Evolutionary conservation across 164 flowering plant species (phyloP), one percentile per base, ranked within the genome.

Genomic region (Chimonanthus praecox): DNA sequence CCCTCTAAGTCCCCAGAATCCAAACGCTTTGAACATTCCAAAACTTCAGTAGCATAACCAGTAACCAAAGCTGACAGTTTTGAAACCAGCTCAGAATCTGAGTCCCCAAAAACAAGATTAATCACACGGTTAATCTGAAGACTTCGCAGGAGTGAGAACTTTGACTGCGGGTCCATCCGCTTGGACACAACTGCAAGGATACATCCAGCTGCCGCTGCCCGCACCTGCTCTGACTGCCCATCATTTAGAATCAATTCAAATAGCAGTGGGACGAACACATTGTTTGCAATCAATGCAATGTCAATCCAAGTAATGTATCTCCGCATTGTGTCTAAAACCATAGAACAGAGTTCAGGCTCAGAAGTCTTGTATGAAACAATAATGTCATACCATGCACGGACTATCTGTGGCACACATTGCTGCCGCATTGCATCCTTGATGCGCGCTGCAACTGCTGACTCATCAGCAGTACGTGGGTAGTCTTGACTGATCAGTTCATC

Each of bases 391-490:
- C 97, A 96, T 0, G 88, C 90, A 47, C 88, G 81, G 67, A 94
- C 97, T 68, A 96, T 91, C 87, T 90, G 95, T 50, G 87, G 67
- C 45, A 94, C 83, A 73, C 99, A 94, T 62, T 94, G 98, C 71
- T 85, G 90, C 84, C 99, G 90, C 97, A 96, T 96, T 33, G 94
- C 90, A 85, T 96, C 99, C 88, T 96, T 96, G 71, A 94, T 82
- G 73, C 86, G 79, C 16, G 73, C 83, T 0, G 97, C 88, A 43
- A 80, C 87, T 3, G 84, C 80, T 54, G 84, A 71, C 64, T 94
- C 98, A 50, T 92, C 96, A 0, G 82, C 64, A 58, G 74, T 84
- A 6, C 97, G 82, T 0, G 92, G 96, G 75, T 92, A 92, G 68
- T 96, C 99, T 78, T 86, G 76, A 71, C 97, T 91, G 66, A 96